Evolutionary conservation across 129 eudicot species (phyloP), one percentile per base, ranked within the genome.

Genomic region (Ambrosia artemisiifolia): DNA sequence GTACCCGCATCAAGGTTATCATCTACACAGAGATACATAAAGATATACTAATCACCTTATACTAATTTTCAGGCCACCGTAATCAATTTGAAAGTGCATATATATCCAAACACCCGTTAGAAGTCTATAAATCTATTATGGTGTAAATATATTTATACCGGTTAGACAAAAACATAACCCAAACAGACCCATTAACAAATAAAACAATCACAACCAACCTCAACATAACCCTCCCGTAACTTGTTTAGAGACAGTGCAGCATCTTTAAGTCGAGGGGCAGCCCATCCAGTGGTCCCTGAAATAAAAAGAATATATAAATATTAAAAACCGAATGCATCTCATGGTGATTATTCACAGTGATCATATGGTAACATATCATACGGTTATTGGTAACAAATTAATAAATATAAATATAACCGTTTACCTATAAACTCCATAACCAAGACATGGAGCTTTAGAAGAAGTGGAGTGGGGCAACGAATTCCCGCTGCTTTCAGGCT

Each of bases 381-480:
- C 24, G 63, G 6, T 12, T 46, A 56, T 46, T 16, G 44, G 35
- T 73, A 17, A 76, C 11, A 18, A 24, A 24, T 24, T 24, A 24
- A 24, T 0, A 24, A 24, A 24, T 18, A 17, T 1, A 12, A 69
- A 10, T 8, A 35, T 12, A 16, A 54, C 2, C 13, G 42, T 38
- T 20, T 83, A 94, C 98, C 97, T 82, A 94, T 90, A 70, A 94
- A 94, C 81, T 94, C 97, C 98, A 94, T 94, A 71, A 94, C 98
- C 78, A 94, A 77, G 65, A 94, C 98, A 88, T 94, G 97, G 71
- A 80, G 97, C 79, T 88, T 86, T 84, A 94, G 68, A 65, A 85
- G 87, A 76, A 86, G 8, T 30, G 98, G 84, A 69, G 82, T 66
- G 17, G 98, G 98, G 56, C 97, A 94, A 56, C 95, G 83, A 40